A percentile compares a stretch with the other conserved stretches of the same genome.
Evolutionary conservation across 805 yeast genomes (phyloP).

Genomic region (Hanseniaspora thailandica): DNA sequence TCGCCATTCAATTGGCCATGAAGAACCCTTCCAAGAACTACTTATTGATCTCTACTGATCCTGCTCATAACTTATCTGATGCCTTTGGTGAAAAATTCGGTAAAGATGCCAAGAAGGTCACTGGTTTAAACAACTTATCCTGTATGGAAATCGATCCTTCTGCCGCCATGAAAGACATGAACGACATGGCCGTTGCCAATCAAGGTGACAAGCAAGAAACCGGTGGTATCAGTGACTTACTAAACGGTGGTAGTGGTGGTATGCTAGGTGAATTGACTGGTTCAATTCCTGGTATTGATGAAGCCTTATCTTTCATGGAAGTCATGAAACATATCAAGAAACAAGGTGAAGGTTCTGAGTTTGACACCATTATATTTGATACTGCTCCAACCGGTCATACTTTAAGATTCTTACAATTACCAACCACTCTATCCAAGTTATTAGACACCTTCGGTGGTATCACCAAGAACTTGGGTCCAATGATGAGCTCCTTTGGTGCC

Average conservation of each 20-base stretch:
- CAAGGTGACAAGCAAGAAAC: conserved; percentile 32
- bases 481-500: conserved; percentile 66
- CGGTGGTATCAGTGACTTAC: conserved; percentile 32
- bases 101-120: conserved; percentile 88
- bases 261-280: conserved; percentile 70
- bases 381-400: conserved; percentile 99
- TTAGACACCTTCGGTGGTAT: conserved; percentile 78
- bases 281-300: conserved; percentile 96
- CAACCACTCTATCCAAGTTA: conserved; percentile 79
- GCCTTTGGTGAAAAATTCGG: conserved; percentile 98
- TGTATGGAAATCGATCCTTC: conserved; percentile 99
- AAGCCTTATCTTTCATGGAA: conserved; percentile 94
- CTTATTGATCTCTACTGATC: conserved; percentile 88
- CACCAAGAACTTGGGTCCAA: conserved; percentile 78
- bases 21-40: conserved; percentile 70
- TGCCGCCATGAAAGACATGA: conserved; percentile 83
- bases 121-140: conserved; percentile 74
- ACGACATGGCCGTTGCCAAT: conserved; percentile 34
- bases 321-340: conserved; percentile 90
- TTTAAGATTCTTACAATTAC: conserved; percentile 83
- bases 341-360: conserved; percentile 40
- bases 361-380: conserved; percentile 87
- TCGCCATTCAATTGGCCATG: conserved; percentile 86
- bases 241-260: conserved; percentile 27
- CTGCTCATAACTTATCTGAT: conserved; percentile 94